Conservation (phyloP, 169 alveolate genomes). For the Condylostoma magnum region DNA sequence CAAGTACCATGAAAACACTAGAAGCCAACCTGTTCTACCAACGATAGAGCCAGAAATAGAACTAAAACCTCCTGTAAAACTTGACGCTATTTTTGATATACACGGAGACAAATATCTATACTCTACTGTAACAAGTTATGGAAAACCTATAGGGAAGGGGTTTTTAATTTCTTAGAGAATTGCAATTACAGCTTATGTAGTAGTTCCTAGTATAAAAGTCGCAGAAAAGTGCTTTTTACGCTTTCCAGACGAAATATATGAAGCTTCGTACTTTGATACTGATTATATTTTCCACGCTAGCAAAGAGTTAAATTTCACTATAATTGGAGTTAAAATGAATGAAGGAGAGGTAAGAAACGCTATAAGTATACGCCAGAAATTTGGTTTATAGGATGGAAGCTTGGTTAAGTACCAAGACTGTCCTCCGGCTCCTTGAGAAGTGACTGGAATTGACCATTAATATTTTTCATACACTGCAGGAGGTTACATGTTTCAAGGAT, state of each 20-base stretch:
- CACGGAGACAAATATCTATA: conserved; percentile 6
- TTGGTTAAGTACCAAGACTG: not conserved
- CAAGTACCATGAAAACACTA: not conserved
- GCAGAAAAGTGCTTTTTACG: not conserved
- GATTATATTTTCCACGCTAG: not conserved
- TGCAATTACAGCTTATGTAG: conserved; percentile 21
- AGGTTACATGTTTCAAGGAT: not conserved
- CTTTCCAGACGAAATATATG: not conserved
- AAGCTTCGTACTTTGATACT: conserved; percentile 3
- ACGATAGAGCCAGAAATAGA: not conserved
- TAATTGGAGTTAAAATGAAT: not conserved
- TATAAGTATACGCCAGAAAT: not conserved
- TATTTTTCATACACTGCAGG: conserved; percentile 15
- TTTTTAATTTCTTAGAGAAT: not conserved
- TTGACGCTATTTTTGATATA: conserved; percentile 9
- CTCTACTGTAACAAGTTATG: conserved; percentile 8
- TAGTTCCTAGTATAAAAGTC: conserved; percentile 6
- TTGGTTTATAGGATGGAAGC: conserved; percentile 3
- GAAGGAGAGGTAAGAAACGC: not conserved
- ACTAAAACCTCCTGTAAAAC: not conserved
- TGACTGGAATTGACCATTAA: not conserved
- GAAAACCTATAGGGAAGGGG: conserved; percentile 5
- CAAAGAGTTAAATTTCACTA: conserved; percentile 15
- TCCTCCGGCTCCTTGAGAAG: not conserved
- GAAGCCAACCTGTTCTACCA: not conserved